Evolutionary conservation across 345 rosid species (phyloP).

Genomic region (Laguncularia racemosa): DNA sequence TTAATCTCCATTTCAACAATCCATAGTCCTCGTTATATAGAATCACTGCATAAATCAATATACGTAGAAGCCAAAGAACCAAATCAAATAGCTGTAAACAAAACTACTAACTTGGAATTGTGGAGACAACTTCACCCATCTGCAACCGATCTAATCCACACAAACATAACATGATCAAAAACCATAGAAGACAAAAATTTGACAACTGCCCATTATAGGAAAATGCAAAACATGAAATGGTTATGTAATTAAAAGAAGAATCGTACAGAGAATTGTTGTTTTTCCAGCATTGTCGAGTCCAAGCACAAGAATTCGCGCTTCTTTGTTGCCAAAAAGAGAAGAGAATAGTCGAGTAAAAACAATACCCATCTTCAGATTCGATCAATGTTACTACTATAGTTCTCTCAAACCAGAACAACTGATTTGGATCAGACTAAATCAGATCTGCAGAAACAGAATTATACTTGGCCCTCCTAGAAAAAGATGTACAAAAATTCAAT

Average conservation of each 20-base stretch:
- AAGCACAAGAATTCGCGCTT: conserved; percentile 84
- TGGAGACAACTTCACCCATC: conserved; percentile 98
- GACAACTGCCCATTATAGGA: conserved; percentile 11
- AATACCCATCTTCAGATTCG: conserved; percentile 48
- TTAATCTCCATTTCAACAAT: not conserved
- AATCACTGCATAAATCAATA: not conserved
- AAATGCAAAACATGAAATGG: conserved; percentile 1
- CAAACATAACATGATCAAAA: conserved; percentile 11
- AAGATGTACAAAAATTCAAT: no score
- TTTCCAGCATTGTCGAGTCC: conserved; percentile 95
- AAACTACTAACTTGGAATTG: conserved; percentile 76
- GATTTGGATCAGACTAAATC: no score
- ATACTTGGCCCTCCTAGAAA: no score
- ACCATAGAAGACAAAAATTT: conserved; percentile 5
- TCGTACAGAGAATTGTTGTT: conserved; percentile 74
- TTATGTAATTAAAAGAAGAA: not conserved
- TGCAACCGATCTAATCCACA: conserved; percentile 76
- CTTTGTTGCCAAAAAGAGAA: conserved; percentile 61
- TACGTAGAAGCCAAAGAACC: not conserved
- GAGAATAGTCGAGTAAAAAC: conserved; percentile 72
- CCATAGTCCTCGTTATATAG: no score
- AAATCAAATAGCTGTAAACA: not conserved
- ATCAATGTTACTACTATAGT: no score
- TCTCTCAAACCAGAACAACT: no score
- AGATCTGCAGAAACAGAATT: no score